Conservation (phyloP, 352 stramenopile genomes). For the Globisporangium abappressorium region DNA sequence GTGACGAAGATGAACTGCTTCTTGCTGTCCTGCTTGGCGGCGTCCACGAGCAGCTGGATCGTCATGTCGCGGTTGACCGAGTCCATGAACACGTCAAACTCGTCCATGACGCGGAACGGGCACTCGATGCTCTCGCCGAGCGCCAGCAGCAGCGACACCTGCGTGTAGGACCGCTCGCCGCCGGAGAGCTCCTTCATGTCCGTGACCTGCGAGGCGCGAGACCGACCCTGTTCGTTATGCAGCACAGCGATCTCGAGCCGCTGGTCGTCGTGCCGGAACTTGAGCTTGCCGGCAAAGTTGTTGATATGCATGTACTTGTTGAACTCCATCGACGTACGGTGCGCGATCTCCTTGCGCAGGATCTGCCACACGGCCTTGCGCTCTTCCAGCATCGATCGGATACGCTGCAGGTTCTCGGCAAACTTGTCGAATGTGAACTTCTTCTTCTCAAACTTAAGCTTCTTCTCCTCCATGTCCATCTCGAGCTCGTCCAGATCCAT, state of each 20-base stretch:
- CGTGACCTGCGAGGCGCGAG: slow-evolving; percentile 84
- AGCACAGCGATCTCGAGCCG: slow-evolving; percentile 77
- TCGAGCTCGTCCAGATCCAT: slow-evolving; percentile 81
- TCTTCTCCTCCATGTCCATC: slow-evolving; percentile 73
- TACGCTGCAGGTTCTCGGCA: slow-evolving; percentile 50
- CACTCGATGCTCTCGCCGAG: slow-evolving; percentile 90
- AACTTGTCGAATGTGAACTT: slow-evolving; percentile 62
- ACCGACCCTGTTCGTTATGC: slow-evolving; percentile 71
- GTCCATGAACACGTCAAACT: slow-evolving; percentile 99
- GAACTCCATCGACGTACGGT: slow-evolving; percentile 76
- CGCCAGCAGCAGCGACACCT: slow-evolving; percentile 95
- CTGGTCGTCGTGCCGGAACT: slow-evolving; percentile 76
- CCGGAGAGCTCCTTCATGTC: slow-evolving; percentile 97
- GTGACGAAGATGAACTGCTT: slow-evolving; percentile 91
- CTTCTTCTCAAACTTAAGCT: slow-evolving; percentile 67
- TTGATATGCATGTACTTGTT: slow-evolving; percentile 84
- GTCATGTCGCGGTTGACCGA: slow-evolving; percentile 94
- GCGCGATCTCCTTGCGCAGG: slow-evolving; percentile 74
- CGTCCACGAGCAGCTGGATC: slow-evolving; percentile 92
- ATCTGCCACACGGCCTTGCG: slow-evolving; percentile 75
- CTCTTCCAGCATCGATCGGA: slow-evolving; percentile 74
- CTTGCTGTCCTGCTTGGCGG: slow-evolving; percentile 63
- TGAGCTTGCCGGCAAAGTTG: slow-evolving; percentile 83
- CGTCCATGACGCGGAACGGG: slow-evolving; percentile 97
- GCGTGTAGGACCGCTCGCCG: slow-evolving; percentile 95